Base-by-base conservation (phyloP, 768 basidiomycete genomes). In the Hericium erinaceus region DNA sequence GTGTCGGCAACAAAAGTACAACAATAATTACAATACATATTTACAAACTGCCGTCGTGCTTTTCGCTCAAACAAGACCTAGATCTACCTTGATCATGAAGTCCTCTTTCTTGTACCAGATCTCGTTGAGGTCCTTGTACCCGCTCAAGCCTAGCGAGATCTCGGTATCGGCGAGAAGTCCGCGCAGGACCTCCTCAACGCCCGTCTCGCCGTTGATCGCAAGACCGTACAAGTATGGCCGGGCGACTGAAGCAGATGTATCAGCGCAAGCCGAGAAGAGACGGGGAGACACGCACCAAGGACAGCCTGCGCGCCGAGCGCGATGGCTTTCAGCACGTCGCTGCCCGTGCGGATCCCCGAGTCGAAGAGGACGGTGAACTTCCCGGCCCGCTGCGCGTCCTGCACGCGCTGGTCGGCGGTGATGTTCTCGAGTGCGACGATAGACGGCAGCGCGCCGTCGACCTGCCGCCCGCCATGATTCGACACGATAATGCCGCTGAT, bases 221-320 rank as follows among this genome's bases (percentile, higher is more conserved):
- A 88, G 77, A 6, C 85, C 89, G 59, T 89, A 91, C 61, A 91
- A 74, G 74, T 78, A 84, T 10, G 85, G 85, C n/a, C 89, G 79
- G 24, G 80, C 88, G 37, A 91, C 85, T 89, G 60, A 10, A 53
- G 41, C 55, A 2, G 3, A 41, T 28, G 26, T 12, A 11, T 28
- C 44, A 54, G 15, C 10, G 39, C 16, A 37, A 9, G 11, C 38
- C 2, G 24, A 38, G 16, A 8, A 44, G 8, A 33, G 28, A 33
- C 28, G 8, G 8, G 28, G 9, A 39, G n/a, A 50, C 15, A 77
- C 87, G 63, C 62, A 90, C 83, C 74, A 18, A 93, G 68, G 15
- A 94, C 83, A 8, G 75, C 90, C 63, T 94, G 85, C 8, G 93
- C 92, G 44, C 93, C 92, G 0, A 95, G 75, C 1, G 91, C 91